Evolutionary conservation across 108 stramenopile species (phyloP), one percentile per base, ranked within the genome.

Genomic region (Skeletonema costatum): DNA sequence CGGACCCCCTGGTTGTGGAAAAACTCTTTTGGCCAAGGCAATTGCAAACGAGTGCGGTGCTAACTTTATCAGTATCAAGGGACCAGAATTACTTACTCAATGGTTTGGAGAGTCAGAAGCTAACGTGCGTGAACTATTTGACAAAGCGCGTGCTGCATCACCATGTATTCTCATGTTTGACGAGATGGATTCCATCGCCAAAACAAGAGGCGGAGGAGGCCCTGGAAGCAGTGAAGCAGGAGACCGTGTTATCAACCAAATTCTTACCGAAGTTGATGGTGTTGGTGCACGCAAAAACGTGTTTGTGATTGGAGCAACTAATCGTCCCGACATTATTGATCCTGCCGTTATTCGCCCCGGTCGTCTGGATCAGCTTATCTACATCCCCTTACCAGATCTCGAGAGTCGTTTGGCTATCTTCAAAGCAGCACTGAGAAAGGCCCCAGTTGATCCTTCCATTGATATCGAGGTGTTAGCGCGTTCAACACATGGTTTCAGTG

Each of bases 121-220:
- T n/a, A 97, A 97, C 41, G 98, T 99, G 32, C 89, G 98, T 62
- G 94, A 97, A 75, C 86, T 98, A 5, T 96, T 96, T 72, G 92
- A 93, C 81, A 95, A 93, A 75, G 97, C 96, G 16, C 89, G 75
- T 53, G 75, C 74, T 60, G 92, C 93, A 14, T 89, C 88, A 77
- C 94, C 94, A 2, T 98, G 98, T 80, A 97, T 99, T 70, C 85
- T 99, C n/a, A 98, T 99, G 87, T 99, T 99, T 71, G 99, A 99
- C 79, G 99, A 99, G 77, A 96, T 99, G 74, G 98, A 99, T 81
- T 96, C 97, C 19, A 94, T 99, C 41, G 98, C 96, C 60, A 90
- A 86, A 79, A 89, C 82, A 76, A 92, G 92, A 76, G 75, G 81
- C 58, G 75, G 75, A 69, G 87, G 91, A 64, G 86, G 90, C 25